Conservation (phyloP, 192 early-diverging fungal species). For the Dispira simplex region DNA sequence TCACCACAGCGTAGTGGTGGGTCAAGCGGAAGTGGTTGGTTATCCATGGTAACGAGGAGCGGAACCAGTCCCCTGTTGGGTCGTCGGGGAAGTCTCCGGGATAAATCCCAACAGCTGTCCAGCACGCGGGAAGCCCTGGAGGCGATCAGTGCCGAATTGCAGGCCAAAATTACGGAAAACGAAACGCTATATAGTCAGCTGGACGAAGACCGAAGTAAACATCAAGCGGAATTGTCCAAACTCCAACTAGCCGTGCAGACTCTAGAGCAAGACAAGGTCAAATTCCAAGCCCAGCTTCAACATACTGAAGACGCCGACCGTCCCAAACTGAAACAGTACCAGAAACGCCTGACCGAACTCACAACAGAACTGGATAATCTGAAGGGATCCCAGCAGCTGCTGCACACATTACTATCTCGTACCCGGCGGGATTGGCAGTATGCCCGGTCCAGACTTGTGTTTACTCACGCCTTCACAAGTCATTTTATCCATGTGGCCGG, state of each 20-base stretch:
- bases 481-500: neutral
- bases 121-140: conserved; percentile 10
- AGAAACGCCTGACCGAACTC: neutral
- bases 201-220: neutral
- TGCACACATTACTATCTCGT: neutral
- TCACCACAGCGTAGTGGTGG: no score
- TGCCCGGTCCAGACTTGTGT: neutral
- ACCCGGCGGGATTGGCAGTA: neutral
- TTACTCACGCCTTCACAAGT: neutral
- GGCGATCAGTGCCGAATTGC: conserved; percentile 5
- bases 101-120: neutral
- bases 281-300: conserved; percentile 7
- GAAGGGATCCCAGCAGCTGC: neutral
- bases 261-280: neutral
- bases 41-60: no score
- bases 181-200: neutral
- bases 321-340: conserved; percentile 12
- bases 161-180: conserved; percentile 9
- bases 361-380: neutral
- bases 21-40: neutral
- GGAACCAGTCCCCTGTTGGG: neutral
- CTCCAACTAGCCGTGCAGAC: neutral
- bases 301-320: conserved; percentile 5
- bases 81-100: neutral
- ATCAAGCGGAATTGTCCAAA: no score